Base-by-base conservation (phyloP, 75 land plant species). In the Pseudotsuga menziesii region DNA sequence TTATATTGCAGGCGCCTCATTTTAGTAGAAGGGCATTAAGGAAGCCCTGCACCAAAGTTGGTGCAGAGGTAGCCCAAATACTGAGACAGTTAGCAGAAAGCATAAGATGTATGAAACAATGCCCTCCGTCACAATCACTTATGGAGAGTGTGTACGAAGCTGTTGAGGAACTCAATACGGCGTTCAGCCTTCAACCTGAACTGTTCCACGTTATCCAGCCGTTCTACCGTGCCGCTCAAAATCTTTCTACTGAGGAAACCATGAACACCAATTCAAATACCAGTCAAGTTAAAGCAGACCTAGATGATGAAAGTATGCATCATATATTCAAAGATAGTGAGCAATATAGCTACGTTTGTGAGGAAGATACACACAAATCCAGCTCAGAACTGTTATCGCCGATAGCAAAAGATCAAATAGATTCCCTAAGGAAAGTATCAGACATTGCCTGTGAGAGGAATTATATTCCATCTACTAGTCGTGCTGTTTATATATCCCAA, bases 51-150 rank as follows among this genome's bases (percentile, higher is more conserved):
- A 61, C 76, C 74, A 78, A 55, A 20, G 48, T 77, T 5, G 81
- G 64, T 57, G 39, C 66, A 4, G 57, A 80, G 48, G 32, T 82
- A 44, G 72, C 66, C 20, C 52, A 64, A 72, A 78, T 72, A 25
- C 62, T 89, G 63, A 75, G 77, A 54, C 86, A 82, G 78, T 77
- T 89, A 25, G 86, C 81, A n/a, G 73, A 82, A 1, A 76, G 84
- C 76, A 78, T 89, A 39, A 26, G 7, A 8, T 67, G 73, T 1
- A 89, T 78, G 89, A 80, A 56, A 26, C 74, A 58, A 61, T 83
- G 71, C 44, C 62, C 48, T 13, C 20, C 64, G 12, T 14, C 64
- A 15, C 75, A 56, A 25, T 29, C 60, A 4, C 61, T 81, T 4
- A 60, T 56, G 56, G n/a, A 64, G 4, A 80, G 76, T 20, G 32